Base-by-base conservation (phyloP, 345 rosid genomes). In the Euphorbia lathyris region DNA sequence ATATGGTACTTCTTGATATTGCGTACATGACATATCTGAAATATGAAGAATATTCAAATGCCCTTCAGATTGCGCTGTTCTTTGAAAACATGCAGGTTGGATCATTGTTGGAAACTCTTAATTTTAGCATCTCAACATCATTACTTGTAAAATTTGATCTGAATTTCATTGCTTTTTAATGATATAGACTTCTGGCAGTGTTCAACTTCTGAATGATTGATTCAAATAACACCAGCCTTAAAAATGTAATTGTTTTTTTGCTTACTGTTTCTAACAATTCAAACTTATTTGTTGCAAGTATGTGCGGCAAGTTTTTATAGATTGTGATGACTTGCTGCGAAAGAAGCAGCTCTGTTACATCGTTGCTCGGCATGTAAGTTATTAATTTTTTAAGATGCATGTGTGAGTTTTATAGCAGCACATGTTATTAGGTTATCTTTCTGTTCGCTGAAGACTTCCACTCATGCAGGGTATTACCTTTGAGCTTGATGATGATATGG, bases 321-420 rank as follows among this genome's bases (percentile, higher is more conserved):
- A 91, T 65, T 96, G 99, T 60, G 72, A 85, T 67, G 90, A 90
- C 78, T 60, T 80, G 59, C 75, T 79, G 56, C 83, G 52, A 66
- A 92, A 86, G 90, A 96, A 86, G 84, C 97, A 96, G 72, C 89
- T 96, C 69, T 87, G 91, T 74, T 96, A 90, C 78, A 90, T 95
- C 66, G 79, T 95, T 76, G 89, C 92, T 61, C 89, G 98, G 36
- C 98, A 92, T 80, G 99, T 92, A 81, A 85, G 97, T 85, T 42
- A 67, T 55, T 4, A 20, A 13, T 26, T 71, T 50, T 23, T 63
- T 12, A 17, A n/a, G n/a, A 5, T 2, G 38, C n/a, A 7, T 45
- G 14, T 66, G 36, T 43, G 42, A 7, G 20, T 76, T 58, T 13
- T 26, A 5, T 7, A 17, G 58, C 32, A 48, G 59, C 36, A 29